These are phyloP conservation scores for Kitagawia praeruptora DNA, from an alignment of 129 eudicot species.

Conservation along the genomic window DNA sequence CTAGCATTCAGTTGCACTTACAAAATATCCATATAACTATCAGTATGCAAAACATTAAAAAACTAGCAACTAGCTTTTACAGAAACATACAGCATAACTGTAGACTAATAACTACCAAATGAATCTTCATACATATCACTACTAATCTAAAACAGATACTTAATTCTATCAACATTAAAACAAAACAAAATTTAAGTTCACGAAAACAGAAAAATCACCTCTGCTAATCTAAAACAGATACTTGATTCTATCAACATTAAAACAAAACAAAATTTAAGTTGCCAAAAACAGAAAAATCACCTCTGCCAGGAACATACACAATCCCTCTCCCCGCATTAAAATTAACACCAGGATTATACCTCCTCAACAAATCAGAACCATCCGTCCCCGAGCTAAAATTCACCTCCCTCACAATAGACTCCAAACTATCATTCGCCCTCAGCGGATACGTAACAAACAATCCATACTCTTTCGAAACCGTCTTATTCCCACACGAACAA, in stretches of 20 bases:
- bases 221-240: too few species aligned
- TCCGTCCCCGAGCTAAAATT: conserved; percentile 36
- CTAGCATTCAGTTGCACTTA: not conserved
- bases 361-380: conserved; percentile 38
- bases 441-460: conserved; percentile 79
- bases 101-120: not conserved
- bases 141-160: not conserved
- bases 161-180: too few species aligned
- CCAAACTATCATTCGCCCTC: conserved; percentile 40
- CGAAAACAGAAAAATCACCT: conserved; percentile 36
- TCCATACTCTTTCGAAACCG: conserved; percentile 54
- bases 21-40: not conserved
- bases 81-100: not conserved
- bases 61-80: not conserved
- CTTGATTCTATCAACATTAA: not conserved
- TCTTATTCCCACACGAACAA: conserved; percentile 70
- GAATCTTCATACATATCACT: not conserved
- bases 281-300: conserved; percentile 24
- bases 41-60: not conserved
- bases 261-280: not conserved
- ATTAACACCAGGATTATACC: conserved; percentile 49
- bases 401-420: conserved; percentile 26
- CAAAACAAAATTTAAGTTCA: not conserved
- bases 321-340: conserved; percentile 37
- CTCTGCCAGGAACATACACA: conserved; percentile 61